Percentiles rank a stretch among this genome's conserved stretches.
Evolutionary conservation across 148 eudicot species (phyloP).

Genomic region (Hydrangea macrophylla): DNA sequence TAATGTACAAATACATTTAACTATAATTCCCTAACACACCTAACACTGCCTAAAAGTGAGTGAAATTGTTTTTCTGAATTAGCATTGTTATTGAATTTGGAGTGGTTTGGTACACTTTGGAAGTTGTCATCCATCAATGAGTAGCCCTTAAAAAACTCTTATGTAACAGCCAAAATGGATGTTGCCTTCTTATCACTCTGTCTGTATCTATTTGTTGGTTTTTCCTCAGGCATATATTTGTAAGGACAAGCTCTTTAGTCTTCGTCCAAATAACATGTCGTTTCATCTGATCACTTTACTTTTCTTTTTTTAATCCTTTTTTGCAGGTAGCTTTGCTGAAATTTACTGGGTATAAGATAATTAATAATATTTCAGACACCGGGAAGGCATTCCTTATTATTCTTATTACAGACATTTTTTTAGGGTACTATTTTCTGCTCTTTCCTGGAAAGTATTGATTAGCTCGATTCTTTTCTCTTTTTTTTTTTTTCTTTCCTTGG

Average conservation of each 20-base stretch:
- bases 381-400: slow-evolving; percentile 95
- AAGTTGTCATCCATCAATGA: neutral
- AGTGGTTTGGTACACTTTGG: too few relatives aligned
- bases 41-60: too few relatives aligned
- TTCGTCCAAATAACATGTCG: slow-evolving; percentile 1
- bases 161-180: neutral
- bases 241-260: neutral
- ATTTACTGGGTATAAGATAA: slow-evolving; percentile 89
- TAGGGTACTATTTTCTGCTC: slow-evolving; percentile 61
- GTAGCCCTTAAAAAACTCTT: neutral
- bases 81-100: neutral
- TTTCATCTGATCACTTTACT: slow-evolving; percentile 6
- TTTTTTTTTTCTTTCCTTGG: too few relatives aligned
- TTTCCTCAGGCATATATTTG: neutral
- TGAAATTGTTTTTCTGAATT: neutral
- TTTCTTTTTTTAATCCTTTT: slow-evolving; percentile 15
- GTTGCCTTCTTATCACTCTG: neutral
- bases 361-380: slow-evolving; percentile 84
- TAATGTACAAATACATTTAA: too few relatives aligned
- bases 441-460: neutral
- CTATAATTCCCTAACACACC: too few relatives aligned
- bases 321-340: slow-evolving; percentile 94
- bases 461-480: too few relatives aligned
- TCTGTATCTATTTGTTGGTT: neutral
- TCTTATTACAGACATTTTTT: slow-evolving; percentile 79